Base-by-base conservation (phyloP, 352 stramenopile species). In the Globisporangium apiculatum region DNA sequence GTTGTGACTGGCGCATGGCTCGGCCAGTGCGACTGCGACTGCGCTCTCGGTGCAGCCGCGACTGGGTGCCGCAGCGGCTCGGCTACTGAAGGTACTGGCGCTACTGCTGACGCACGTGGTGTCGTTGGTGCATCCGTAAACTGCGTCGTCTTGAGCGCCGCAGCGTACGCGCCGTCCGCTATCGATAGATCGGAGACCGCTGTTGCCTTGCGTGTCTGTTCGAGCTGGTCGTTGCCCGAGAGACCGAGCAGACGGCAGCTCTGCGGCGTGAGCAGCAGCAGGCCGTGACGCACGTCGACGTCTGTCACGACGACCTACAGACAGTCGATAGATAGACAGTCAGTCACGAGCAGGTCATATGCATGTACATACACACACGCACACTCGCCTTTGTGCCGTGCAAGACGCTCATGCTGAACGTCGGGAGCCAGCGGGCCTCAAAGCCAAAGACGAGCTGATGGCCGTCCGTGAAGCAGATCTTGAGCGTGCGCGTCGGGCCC, bases 401-500 rank as follows among this genome's bases (percentile, higher is more conserved):
- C 4, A 70, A 62, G 4, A 84, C 73, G 17, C 72, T 76, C 24
- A 83, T 60, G 37, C 66, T 87, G 54, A 93, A 71, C 43, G 70
- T 58, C 8, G 73, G 70, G 17, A 93, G 61, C 52, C 73, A 71
- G 31, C 55, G 69, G 64, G 73, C 89, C 60, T 94, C 84, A 49
- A 94, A 91, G 35, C 75, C 84, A 50, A 75, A 92, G 0, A 81
- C 73, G 47, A 89, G 64, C 69, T 91, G 80, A 50, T 87, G 64
- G 9, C 82, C 84, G 57, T 94, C 82, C 11, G 82, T 94, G 41
- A 94, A 73, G 53, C 76, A 79, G n/a, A 94, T 53, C 53, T 94
- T 94, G 37, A 94, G 84, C 55, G 82, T 90, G 11, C 82, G 76
- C 50, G 79, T 76, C 5, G 75, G 66, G 24, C 78, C 77, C n/a